phyloP scores from a whole-genome alignment of 1,139 yeast genomes.

The Geotrichum citri-aurantii region DNA sequence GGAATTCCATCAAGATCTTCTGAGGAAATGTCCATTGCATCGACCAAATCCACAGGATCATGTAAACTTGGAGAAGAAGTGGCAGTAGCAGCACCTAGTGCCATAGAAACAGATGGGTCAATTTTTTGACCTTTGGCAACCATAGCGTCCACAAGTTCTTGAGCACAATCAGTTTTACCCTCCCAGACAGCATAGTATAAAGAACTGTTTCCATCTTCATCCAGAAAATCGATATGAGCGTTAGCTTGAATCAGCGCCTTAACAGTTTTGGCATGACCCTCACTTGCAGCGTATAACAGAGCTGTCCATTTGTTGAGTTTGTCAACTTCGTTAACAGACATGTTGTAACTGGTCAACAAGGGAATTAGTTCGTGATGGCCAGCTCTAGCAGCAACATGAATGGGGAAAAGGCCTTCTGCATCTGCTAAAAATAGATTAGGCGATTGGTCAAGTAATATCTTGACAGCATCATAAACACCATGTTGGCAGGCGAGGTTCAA shows the following conservation, averaged over 20 bases:
- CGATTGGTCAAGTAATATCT: conserved; percentile 46
- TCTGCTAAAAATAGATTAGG: conserved; percentile 34
- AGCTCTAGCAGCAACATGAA: conserved; percentile 82
- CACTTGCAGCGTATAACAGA: conserved; percentile 80
- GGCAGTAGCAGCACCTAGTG: conserved; percentile 7
- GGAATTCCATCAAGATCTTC: conserved; percentile 68
- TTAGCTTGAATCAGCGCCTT: conserved; percentile 64
- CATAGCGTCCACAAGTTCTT: conserved; percentile 47
- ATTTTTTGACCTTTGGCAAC: conserved; percentile 5
- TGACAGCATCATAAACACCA: conserved; percentile 70
- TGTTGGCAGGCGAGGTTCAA: conserved; percentile 83
- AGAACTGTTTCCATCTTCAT: conserved; percentile 78
- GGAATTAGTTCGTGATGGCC: conserved; percentile 70
- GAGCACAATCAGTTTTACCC: conserved; percentile 77
- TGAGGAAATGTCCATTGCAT: conserved; percentile 29
- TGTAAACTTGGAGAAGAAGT: conserved; percentile 8
- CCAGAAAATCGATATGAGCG: conserved; percentile 67
- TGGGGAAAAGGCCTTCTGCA: conserved; percentile 68
- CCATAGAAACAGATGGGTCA: conserved; percentile 23
- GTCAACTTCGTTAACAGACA: conserved; percentile 73
- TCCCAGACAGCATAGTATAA: conserved; percentile 90
- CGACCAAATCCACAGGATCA: conserved; percentile 19
- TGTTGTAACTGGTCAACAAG: conserved; percentile 63
- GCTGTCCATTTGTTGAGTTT: conserved; percentile 93
- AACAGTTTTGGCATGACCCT: conserved; percentile 72